Evolutionary conservation across 2,329 filamentous ascomycete genomes (phyloP), one percentile per base, ranked within the genome.

Genomic region (Esteya vermicola): DNA sequence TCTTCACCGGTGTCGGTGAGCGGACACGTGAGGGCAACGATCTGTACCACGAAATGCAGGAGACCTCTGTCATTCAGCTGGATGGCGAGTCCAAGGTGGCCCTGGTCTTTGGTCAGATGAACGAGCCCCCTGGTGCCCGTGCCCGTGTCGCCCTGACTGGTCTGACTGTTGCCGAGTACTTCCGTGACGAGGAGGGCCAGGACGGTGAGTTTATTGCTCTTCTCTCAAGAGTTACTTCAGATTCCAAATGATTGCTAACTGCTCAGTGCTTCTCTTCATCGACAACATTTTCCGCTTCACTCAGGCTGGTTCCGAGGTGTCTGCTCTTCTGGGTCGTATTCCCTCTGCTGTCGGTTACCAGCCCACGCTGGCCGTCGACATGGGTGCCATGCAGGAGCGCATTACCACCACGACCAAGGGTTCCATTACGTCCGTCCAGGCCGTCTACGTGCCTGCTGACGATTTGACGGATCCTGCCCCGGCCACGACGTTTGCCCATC

Each of bases 271-370:
- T 63, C 86, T 95, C 66, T 95, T 96, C 77, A 96, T 96, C 66
- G 91, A 98, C 82, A 98, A 98, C 78, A 96, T 98, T 71, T 96
- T 95, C 85, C 83, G 91, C 61, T 96, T 96, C 78, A 95, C 89
- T 52, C 89, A 96, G 73, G 91, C 91, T 65, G 91, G 91, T 88
- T 96, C 91, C 59, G 91, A 98, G 73, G 91, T 98, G 78, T 96
- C 89, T 73, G 91, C 91, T 60, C 79, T 98, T 63, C 77, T 98
- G 52, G 91, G 91, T 75, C 89, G 91, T 86, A 98, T 98, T 59
- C 91, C 91, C 68, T 98, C 91, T 75, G 91, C 91, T 64, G 91
- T 98, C 82, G 91, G 91, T 81, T 98, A 98, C 79, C 91, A 95
- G 70, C 88, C 88, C 62, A 95, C 88, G 56, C 85, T 95, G 59